Percentiles rank a stretch among this genome's conserved stretches.
These are phyloP conservation scores for Atkinsonella hypoxylon DNA, from an alignment of 2,329 filamentous ascomycete genomes.

Conservation along the genomic window DNA sequence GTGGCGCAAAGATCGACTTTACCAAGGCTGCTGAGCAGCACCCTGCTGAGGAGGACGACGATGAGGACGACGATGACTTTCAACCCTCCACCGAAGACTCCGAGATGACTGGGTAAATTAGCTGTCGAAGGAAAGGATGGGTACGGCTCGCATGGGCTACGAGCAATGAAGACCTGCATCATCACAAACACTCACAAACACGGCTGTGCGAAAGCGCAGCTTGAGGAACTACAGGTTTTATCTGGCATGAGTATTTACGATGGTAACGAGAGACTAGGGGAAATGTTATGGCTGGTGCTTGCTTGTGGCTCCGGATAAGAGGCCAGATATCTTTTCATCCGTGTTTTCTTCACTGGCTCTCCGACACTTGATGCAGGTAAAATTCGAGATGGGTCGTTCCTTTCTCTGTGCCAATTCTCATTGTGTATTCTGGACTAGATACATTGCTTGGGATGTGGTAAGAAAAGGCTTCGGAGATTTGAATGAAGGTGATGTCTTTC, in stretches of 20 bases:
- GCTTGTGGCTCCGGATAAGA: background rate
- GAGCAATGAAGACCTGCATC: background rate
- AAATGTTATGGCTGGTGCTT: background rate
- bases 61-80: slow-evolving; percentile 67
- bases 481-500: no score
- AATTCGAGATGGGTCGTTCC: background rate
- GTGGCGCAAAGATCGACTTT: slow-evolving; percentile 86
- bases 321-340: no score
- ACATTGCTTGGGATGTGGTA: background rate
- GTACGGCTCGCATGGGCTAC: background rate
- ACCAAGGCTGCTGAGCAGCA: slow-evolving; percentile 77
- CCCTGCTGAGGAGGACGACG: slow-evolving; percentile 61
- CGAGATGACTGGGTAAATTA: slow-evolving; percentile 43
- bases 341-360: background rate
- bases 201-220: background rate
- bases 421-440: background rate
- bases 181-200: background rate
- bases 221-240: background rate
- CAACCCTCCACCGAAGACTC: slow-evolving; percentile 53
- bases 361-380: background rate
- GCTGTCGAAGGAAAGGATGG: no score
- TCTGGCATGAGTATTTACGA: background rate
- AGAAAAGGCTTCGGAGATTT: no score
- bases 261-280: background rate
- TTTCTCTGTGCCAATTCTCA: background rate